Conservation (phyloP, 192 early-diverging fungal species). For the Linderina pennispora region DNA sequence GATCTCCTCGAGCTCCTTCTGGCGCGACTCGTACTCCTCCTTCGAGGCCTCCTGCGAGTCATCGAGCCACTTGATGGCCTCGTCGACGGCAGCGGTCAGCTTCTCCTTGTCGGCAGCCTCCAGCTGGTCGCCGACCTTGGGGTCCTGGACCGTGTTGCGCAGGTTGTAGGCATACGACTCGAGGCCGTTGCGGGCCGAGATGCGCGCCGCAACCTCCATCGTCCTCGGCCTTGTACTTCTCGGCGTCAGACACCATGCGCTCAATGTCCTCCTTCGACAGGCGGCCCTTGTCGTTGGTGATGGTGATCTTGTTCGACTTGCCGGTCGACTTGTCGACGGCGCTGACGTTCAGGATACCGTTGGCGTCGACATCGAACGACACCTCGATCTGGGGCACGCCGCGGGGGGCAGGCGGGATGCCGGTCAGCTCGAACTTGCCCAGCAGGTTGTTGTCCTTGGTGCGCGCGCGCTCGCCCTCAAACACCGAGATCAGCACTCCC, state of each 20-base stretch:
- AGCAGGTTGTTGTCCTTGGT: constrained; percentile 99
- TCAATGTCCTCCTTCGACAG: constrained; percentile 98
- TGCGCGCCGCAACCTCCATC: constrained; percentile 85
- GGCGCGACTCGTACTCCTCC: constrained; percentile 93
- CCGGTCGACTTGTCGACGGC: constrained; percentile 94
- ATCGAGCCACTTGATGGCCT: constrained; percentile 95
- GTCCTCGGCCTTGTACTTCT: constrained; percentile 97
- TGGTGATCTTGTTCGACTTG: constrained; percentile 94
- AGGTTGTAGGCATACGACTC: constrained; percentile 98
- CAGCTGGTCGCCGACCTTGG: constrained; percentile 78
- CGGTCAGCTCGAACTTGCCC: constrained; percentile 96
- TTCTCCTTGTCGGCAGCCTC: constrained; percentile 84
- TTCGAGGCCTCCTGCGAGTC: constrained; percentile 90
- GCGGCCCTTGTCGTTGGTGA: constrained; percentile 98
- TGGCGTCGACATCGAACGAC: constrained; percentile 94
- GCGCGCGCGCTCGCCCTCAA: constrained; percentile 94
- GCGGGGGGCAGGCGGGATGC: constrained; percentile 94
- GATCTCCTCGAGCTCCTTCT: constrained; percentile 90
- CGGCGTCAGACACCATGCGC: constrained; percentile 91
- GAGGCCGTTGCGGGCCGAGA: constrained; percentile 89
- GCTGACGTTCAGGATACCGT: constrained; percentile 95
- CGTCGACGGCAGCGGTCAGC: constrained; percentile 75
- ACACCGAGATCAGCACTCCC: constrained; percentile 96
- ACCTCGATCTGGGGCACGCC: constrained; percentile 98
- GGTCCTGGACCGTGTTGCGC: constrained; percentile 82